Percentiles rank a stretch among this genome's conserved stretches.
phyloP scores from a whole-genome alignment of 2,329 filamentous ascomycete genomes.

The Ophiocordyceps camponoti-saundersi region DNA sequence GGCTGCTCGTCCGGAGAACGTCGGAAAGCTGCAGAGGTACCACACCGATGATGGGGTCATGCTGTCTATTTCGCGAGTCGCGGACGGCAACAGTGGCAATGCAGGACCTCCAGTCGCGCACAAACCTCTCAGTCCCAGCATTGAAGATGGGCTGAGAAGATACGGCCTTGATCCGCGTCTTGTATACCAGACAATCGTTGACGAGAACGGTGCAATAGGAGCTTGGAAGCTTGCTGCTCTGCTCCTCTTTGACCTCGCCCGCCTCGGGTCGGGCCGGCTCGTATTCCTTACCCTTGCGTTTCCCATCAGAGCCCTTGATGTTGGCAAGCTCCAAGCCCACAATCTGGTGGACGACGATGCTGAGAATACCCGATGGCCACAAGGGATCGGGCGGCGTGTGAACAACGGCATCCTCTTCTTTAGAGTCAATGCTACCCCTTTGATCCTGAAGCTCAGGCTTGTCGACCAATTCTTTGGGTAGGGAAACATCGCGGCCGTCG shows the following conservation, averaged over 20 bases:
- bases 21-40: conserved; percentile 49
- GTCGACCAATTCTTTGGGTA: conserved; percentile 58
- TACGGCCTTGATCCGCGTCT: conserved; percentile 60
- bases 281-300: conserved; percentile 32
- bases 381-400: conserved; percentile 90
- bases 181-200: conserved; percentile 54
- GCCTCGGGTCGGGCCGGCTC: conserved; percentile 52
- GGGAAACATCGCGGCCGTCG: conserved; percentile 48
- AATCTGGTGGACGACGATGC: conserved; percentile 80
- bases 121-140: conserved; percentile 55
- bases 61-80: conserved; percentile 51
- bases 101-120: conserved; percentile 50
- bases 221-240: conserved; percentile 61
- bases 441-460: conserved; percentile 71
- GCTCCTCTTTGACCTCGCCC: conserved; percentile 44
- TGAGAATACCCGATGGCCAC: conserved; percentile 83
- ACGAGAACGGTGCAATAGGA: conserved; percentile 77
- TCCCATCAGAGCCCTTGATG: conserved; percentile 64
- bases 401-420: conserved; percentile 65
- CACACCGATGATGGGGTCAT: conserved; percentile 52
- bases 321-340: conserved; percentile 89
- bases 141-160: conserved; percentile 68
- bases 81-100: conserved; percentile 53
- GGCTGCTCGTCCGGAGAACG: conserved; percentile 45
- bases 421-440: conserved; percentile 53